These are phyloP conservation scores for Phytophthora pisi DNA, from an alignment of 352 stramenopile genomes.

Conservation along the genomic window DNA sequence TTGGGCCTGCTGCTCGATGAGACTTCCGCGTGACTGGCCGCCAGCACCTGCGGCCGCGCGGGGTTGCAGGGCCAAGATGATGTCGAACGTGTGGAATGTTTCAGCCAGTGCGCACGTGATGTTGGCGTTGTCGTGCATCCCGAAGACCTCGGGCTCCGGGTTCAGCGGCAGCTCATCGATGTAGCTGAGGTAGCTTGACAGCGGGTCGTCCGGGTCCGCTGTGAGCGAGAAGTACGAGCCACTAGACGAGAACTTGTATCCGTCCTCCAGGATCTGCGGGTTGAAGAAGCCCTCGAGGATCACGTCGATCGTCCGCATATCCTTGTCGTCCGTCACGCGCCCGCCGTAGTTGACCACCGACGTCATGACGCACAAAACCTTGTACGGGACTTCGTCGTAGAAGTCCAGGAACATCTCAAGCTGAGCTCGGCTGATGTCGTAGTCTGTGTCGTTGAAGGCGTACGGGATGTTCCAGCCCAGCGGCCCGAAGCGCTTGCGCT, in stretches of 20 bases:
- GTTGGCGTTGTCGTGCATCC: constrained; percentile 95
- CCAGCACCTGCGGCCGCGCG: constrained; percentile 67
- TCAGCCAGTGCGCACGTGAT: constrained; percentile 93
- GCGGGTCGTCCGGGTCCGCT: constrained; percentile 68
- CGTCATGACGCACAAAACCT: constrained; percentile 93
- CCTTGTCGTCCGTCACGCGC: constrained; percentile 94
- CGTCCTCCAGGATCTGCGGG: constrained; percentile 73
- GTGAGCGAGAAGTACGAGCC: constrained; percentile 90
- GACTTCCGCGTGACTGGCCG: constrained; percentile 73
- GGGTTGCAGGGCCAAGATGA: constrained; percentile 85
- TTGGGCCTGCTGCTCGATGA: constrained; percentile 76
- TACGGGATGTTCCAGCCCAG: constrained; percentile 98
- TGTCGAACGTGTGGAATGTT: constrained; percentile 87
- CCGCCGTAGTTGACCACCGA: constrained; percentile 96
- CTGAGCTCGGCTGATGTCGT: constrained; percentile 89
- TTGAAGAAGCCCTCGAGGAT: constrained; percentile 93
- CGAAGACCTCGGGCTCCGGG: constrained; percentile 92
- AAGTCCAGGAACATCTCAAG: constrained; percentile 90
- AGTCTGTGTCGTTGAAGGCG: constrained; percentile 97
- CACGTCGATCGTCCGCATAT: constrained; percentile 91
- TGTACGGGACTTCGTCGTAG: constrained; percentile 86
- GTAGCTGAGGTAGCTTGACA: constrained; percentile 92
- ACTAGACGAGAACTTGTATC: constrained; percentile 78
- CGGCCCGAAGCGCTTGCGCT: constrained; percentile 95
- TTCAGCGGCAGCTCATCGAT: constrained; percentile 93